These are phyloP conservation scores for Coemansia sp. DNA, from an alignment of 192 early-diverging fungal genomes.

Conservation along the genomic window DNA sequence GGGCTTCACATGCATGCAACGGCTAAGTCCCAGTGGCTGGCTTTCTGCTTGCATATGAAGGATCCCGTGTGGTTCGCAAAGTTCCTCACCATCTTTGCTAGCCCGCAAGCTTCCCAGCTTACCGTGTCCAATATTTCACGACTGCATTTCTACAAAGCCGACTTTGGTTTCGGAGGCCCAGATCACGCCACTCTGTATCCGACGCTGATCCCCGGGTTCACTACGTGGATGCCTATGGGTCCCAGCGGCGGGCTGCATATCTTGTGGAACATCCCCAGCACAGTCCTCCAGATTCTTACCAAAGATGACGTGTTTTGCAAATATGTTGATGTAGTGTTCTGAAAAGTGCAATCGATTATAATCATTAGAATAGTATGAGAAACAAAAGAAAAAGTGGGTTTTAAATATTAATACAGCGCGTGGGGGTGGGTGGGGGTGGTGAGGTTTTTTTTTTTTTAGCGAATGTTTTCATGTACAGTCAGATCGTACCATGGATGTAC, in stretches of 20 bases:
- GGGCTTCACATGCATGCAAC: slow-evolving; percentile 25
- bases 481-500: slow-evolving; percentile 47
- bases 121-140: slow-evolving; percentile 39
- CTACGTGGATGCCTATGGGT: slow-evolving; percentile 30
- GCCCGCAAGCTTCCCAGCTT: slow-evolving; percentile 24
- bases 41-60: slow-evolving; percentile 13
- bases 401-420: neutral
- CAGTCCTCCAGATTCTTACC: slow-evolving; percentile 5
- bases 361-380: neutral
- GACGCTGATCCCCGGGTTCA: slow-evolving; percentile 38
- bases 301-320: slow-evolving; percentile 17
- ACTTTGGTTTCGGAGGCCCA: slow-evolving; percentile 46
- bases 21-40: slow-evolving; percentile 26
- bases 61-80: slow-evolving; percentile 25
- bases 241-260: slow-evolving; percentile 33
- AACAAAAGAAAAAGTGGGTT: neutral
- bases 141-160: slow-evolving; percentile 22
- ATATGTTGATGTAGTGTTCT: slow-evolving; percentile 34
- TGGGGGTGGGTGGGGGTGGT: no score
- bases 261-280: slow-evolving; percentile 33
- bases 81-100: slow-evolving; percentile 42
- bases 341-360: neutral
- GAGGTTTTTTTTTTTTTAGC: slow-evolving; percentile 10
- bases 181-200: slow-evolving; percentile 33
- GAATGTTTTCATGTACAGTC: slow-evolving; percentile 34